These are phyloP conservation scores for Cornus controversa DNA, from an alignment of 148 eudicot species.

Conservation along the genomic window DNA sequence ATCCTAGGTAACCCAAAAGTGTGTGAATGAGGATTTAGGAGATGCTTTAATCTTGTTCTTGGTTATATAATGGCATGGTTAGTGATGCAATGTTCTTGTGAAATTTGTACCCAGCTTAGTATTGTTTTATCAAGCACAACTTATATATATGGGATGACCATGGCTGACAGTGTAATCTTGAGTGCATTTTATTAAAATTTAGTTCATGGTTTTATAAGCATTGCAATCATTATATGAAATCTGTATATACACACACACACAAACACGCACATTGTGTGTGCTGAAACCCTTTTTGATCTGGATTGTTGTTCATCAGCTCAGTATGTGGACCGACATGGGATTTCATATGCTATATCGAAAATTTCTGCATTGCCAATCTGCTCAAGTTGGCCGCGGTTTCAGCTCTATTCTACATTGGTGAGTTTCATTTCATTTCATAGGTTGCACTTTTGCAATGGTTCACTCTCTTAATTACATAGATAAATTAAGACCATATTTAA, in stretches of 20 bases:
- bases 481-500: no score
- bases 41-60: neutral
- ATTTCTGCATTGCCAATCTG: slow-evolving; percentile 46
- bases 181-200: no score
- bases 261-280: neutral
- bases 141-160: no score
- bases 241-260: no score
- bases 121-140: no score
- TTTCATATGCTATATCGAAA: slow-evolving; percentile 47
- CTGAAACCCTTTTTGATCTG: no score
- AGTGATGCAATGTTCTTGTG: no score
- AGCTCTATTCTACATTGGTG: slow-evolving; percentile 40
- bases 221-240: no score
- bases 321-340: slow-evolving; percentile 52
- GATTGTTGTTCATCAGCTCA: slow-evolving; percentile 32
- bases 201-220: no score
- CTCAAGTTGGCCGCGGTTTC: slow-evolving; percentile 38
- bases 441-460: neutral
- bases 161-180: no score
- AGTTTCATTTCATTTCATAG: slow-evolving; percentile 7
- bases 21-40: neutral
- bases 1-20: no score
- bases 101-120: no score
- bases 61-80: neutral
- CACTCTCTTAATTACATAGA: neutral